Base-by-base conservation (phyloP, 192 early-diverging fungal genomes). In the Cladochytrium replicatum region DNA sequence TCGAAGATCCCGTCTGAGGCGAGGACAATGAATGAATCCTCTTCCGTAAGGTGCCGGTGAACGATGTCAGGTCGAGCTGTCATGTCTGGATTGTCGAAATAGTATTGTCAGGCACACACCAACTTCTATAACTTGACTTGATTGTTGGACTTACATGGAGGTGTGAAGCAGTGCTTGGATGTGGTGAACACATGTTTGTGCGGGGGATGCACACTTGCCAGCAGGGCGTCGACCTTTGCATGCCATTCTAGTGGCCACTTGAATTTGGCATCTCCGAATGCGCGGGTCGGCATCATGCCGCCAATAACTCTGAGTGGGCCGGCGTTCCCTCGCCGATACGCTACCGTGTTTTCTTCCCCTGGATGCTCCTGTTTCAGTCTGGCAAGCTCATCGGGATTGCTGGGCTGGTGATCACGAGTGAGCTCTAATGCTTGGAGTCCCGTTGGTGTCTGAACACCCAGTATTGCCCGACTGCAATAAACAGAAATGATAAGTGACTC, bases 1-100 rank as follows among this genome's bases (percentile, higher is more conserved):
- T 91, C 88, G 68, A 85, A 90, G 1, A 93, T 58, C 4, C 89
- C 89, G 69, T 89, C 89, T 0, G 86, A 78, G 2, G 86, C 87
- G 46, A 93, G 57, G 0, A 93, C 79, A 24, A 93, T 52, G 50
- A 85, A 90, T 50, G 66, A 57, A 49, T 88, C 85, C 29, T 70
- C 60, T 6, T 65, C 29, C 40, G 54, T 58, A 4, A 92, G 56
- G 46, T 77, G 59, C 43, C 82, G 80, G 46, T 73, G 58, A 1
- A 61, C 61, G 0, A 87, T 69, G 2, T 82, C 80, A 1, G 89
- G 89, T 41, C 75, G 69, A 1, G 88, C 86, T 21, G 81, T 83
- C 9, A 90, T 68, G 43, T 88, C 87, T 2, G 85, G 81, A 22
- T 83, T 84, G 7, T 88, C 76, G 0, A 53, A 59, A 49, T 69